phyloP scores from a whole-genome alignment of 768 basidiomycete species.

The Hydnum rufescens region DNA sequence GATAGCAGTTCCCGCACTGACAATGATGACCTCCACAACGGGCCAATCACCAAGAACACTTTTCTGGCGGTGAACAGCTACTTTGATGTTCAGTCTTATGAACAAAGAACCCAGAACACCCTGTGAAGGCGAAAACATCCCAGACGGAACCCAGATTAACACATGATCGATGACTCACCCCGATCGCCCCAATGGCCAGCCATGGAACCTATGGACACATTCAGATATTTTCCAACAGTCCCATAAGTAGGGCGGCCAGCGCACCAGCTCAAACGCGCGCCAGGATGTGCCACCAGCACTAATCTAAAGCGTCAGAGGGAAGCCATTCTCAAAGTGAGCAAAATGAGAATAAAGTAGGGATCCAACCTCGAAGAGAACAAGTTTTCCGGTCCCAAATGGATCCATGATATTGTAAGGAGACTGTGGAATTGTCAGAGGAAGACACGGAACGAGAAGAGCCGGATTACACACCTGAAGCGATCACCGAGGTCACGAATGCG shows the following conservation, averaged over 20 bases:
- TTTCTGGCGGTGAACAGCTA: constrained; percentile 39
- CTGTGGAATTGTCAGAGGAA: constrained; percentile 21
- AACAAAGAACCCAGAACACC: constrained; percentile 45
- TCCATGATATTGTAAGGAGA: constrained; percentile 69
- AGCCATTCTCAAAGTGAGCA: not conserved
- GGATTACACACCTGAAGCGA: constrained; percentile 25
- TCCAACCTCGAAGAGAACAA: constrained; percentile 56
- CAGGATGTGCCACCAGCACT: constrained; percentile 40
- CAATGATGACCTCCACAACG: constrained; percentile 40
- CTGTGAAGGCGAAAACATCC: constrained; percentile 17
- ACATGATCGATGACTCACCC: constrained; percentile 24
- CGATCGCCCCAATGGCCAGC: constrained; percentile 39
- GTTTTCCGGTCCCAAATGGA: constrained; percentile 68
- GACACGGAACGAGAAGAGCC: not conserved
- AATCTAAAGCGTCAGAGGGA: constrained; percentile 21
- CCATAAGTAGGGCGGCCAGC: too few relatives aligned
- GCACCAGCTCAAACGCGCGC: constrained; percentile 53
- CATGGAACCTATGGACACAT: constrained; percentile 38
- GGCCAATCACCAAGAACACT: constrained; percentile 40
- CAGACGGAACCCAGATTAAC: too few relatives aligned
- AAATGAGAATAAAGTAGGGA: constrained; percentile 2
- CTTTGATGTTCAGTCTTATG: constrained; percentile 44
- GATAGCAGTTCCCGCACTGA: constrained; percentile 46
- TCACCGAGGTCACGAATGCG: constrained; percentile 76
- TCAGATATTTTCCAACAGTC: too few relatives aligned